Base-by-base conservation (phyloP, 1,284 basidiomycete species). In the Malassezia equina region DNA sequence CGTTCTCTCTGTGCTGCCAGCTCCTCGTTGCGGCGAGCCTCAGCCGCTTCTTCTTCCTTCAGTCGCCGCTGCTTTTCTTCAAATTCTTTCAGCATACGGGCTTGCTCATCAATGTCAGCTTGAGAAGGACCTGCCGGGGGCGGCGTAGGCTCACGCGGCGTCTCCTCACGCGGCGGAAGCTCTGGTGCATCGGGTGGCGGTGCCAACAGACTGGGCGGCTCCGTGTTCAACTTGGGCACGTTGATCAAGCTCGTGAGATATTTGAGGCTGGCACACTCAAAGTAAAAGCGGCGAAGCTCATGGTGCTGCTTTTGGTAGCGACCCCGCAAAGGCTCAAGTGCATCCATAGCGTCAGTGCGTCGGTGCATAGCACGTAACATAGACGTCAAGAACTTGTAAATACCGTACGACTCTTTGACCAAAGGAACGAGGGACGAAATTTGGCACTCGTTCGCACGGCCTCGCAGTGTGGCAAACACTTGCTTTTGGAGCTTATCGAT, bases 61-160 rank as follows among this genome's bases (percentile, higher is more conserved):
- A 96, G 78, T 1, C 85, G 83, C 21, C 84, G 81, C 71, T 98
- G 94, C 75, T 96, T 90, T 44, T 90, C 86, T 76, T 98, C 94
- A 71, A 96, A 98, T 75, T 96, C 84, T 71, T 93, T 91, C 56
- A 99, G 82, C 81, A 98, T 84, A 19, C 88, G 85, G 7, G 87
- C 87, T 77, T 99, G 94, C 75, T 96, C 90, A 54, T 84, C 84
- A 56, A 96, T 84, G 68, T 88, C 86, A 3, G 82, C 52, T 58
- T 74, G 71, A 2, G 71, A 65, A 0, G 69, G 68, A 39, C 65
- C 64, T 3, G 40, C 31, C 5, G 61, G 54, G 7, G 63, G 61
- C 17, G 71, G 67, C 8, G 70, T 63, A 3, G 59, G 55, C 25
- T 56, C 54, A 25, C 47, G 47, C 17, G 47, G 36, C 8, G 65